These are phyloP conservation scores for Metrosideros polymorpha DNA, from an alignment of 441 rosid genomes.

Conservation along the genomic window DNA sequence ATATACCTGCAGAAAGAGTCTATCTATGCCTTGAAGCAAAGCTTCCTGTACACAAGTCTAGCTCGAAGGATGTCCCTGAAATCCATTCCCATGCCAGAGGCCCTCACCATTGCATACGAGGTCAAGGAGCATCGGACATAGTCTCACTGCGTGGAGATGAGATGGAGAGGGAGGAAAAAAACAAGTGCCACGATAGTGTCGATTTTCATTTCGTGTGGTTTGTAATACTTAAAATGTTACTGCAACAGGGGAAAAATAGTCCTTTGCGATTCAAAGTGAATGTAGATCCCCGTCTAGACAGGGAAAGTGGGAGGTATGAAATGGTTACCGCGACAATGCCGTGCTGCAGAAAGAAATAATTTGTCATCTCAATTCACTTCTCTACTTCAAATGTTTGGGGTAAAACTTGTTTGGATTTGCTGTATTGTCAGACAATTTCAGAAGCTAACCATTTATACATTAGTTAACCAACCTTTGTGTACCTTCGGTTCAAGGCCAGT, in stretches of 20 bases:
- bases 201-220: slow-evolving; percentile 33
- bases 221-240: slow-evolving; percentile 21
- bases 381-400: not conserved
- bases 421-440: not conserved
- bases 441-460: not conserved
- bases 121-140: not conserved
- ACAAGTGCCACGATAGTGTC: not conserved
- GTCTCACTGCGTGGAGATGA: slow-evolving; percentile 4
- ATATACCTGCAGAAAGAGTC: slow-evolving; percentile 42
- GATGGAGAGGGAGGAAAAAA: slow-evolving; percentile 2
- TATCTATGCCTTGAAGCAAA: slow-evolving; percentile 5
- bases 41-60: not conserved
- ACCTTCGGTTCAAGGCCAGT: no score
- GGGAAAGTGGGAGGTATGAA: slow-evolving; percentile 33
- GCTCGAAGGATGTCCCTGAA: not conserved
- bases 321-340: slow-evolving; percentile 30
- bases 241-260: slow-evolving; percentile 30
- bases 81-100: not conserved
- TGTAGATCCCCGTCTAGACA: slow-evolving; percentile 22
- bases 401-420: not conserved
- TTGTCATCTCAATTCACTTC: not conserved
- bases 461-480: not conserved
- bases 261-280: slow-evolving; percentile 31
- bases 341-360: slow-evolving; percentile 6
- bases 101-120: not conserved